Evolutionary conservation across 805 yeast species (phyloP), one percentile per base, ranked within the genome.

Genomic region (Metschnikowia bowlesiae): DNA sequence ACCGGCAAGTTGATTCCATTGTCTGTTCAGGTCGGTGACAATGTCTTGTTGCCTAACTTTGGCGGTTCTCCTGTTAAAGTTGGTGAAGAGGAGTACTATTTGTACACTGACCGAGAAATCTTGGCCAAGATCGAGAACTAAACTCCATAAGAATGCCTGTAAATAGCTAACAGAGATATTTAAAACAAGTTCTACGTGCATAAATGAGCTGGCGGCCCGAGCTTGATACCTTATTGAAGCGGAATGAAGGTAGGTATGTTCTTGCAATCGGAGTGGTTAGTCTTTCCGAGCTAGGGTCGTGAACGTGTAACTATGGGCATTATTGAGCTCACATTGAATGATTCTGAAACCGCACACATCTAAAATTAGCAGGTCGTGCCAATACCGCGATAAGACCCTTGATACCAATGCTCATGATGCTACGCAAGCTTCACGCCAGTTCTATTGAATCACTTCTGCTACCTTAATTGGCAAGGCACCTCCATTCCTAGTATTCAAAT

Each of bases 31-130:
- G 83, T 87, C 43, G 99, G 99, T 62, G 99, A 94, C 76, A 83
- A 85, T 63, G 98, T 94, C 44, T 77, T 94, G 76, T 89, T 94
- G 66, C 98, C 98, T 57, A 82, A 86, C 52, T 92, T 87, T 61
- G 99, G 99, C 54, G 99, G 99, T 51, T 83, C 90, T 58, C 74
- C 89, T 56, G 81, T 94, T 71, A 90, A 87, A 75, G 81, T 94
- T 62, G 91, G 88, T 61, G 90, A 87, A 53, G 96, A 91, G 62
- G 87, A 82, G 67, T 84, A 76, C 63, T 78, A 87, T 61, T 77
- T 91, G 64, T 90, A 87, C 82, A 87, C 96, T 70, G 98, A 94
- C 74, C 76, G 87, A 64, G 99, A 92, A 74, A 88, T 92, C 69
- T 81, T 94, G 64, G 99, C 98, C 64, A 92, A 89, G 79, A 83